Conservation (phyloP, 768 basidiomycete genomes). For the Candolleomyces eurysporus region DNA sequence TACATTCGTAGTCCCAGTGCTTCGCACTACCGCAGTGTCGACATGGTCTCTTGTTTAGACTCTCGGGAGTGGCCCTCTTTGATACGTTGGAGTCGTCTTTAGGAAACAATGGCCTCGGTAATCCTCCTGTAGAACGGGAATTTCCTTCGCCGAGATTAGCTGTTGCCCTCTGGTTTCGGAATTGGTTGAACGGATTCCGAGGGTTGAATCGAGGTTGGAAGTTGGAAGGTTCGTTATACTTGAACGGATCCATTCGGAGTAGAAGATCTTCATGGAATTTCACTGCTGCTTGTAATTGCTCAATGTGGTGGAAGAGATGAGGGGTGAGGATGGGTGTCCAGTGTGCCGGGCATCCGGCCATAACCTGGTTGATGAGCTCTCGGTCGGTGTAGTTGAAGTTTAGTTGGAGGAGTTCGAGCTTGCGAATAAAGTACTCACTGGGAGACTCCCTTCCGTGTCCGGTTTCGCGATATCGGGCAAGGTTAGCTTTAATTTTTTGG, state of each 20-base stretch:
- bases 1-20: conserved; percentile 14
- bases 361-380: not conserved
- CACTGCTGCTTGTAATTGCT: not conserved
- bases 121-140: not conserved
- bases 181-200: conserved; percentile 1
- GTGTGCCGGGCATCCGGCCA: not conserved
- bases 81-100: conserved; percentile 19
- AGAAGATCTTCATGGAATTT: conserved; percentile 21
- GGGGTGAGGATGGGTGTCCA: not conserved
- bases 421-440: not conserved
- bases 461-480: not conserved
- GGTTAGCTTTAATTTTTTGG: not conserved
- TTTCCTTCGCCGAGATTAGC: not conserved
- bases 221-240: not conserved
- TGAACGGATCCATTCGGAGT: conserved; percentile 10
- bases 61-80: conserved; percentile 12
- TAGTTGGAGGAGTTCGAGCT: not conserved
- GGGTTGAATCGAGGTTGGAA: not conserved
- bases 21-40: conserved; percentile 31
- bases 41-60: conserved; percentile 27
- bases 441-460: not conserved
- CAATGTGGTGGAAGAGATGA: not conserved
- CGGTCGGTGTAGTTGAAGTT: not conserved
- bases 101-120: conserved; percentile 9
- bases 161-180: not conserved